phyloP scores from a whole-genome alignment of 2,329 filamentous ascomycete genomes.

The Pseudogymnoascus sp. region DNA sequence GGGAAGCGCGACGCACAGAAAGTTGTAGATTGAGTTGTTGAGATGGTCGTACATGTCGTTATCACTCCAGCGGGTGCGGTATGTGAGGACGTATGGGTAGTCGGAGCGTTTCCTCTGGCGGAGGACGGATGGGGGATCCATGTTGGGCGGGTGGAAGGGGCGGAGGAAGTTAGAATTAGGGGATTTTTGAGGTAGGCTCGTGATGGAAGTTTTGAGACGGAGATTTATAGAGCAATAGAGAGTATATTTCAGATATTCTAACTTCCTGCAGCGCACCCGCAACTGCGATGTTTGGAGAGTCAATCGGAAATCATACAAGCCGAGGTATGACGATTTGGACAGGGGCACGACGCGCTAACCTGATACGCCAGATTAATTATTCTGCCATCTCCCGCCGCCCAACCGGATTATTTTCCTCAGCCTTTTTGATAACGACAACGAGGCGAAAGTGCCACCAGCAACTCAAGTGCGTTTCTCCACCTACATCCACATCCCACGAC shows the following conservation, averaged over 20 bases:
- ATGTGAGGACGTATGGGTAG: constrained; percentile 71
- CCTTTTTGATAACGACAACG: neutral
- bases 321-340: neutral
- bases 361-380: neutral
- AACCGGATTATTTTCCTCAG: constrained; percentile 3
- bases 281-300: neutral
- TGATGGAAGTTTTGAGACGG: neutral
- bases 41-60: constrained; percentile 51
- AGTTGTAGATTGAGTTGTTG: constrained; percentile 84
- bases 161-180: neutral
- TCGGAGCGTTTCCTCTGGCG: constrained; percentile 43
- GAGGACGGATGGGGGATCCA: neutral
- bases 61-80: constrained; percentile 71
- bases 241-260: constrained; percentile 6
- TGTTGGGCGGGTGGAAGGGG: neutral
- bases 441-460: neutral
- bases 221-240: neutral
- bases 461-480: neutral
- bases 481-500: neutral
- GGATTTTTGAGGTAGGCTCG: neutral
- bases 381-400: neutral
- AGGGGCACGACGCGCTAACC: neutral
- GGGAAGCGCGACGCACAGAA: constrained; percentile 43
- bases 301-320: neutral
- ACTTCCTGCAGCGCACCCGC: neutral